A percentile compares a stretch with the other conserved stretches of the same genome.
Conservation (phyloP, 495 filamentous ascomycete genomes). For the Aspergillus bertholletiae region DNA sequence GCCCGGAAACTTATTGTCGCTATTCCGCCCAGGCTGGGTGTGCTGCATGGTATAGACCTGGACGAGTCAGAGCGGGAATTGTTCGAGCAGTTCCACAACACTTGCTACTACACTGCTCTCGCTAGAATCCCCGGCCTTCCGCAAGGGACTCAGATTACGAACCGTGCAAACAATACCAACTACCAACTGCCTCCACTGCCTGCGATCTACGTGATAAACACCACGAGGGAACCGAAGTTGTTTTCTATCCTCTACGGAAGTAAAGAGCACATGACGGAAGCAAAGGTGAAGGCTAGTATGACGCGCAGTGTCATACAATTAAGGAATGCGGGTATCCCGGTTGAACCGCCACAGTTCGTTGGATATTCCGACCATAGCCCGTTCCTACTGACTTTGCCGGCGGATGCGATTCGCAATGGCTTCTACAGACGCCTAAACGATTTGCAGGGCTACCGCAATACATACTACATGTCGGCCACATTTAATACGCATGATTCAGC, state of each 20-base stretch:
- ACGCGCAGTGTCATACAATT: not conserved
- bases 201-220: slow-evolving; percentile 16
- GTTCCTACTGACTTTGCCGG: not conserved
- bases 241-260: slow-evolving; percentile 1
- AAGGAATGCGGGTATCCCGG: not conserved
- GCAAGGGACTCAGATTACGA: slow-evolving; percentile 13
- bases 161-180: slow-evolving; percentile 21
- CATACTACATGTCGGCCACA: not conserved
- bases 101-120: slow-evolving; percentile 36
- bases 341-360: not conserved
- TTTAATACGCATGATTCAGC: not conserved
- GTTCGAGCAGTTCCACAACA: slow-evolving; percentile 33
- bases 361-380: not conserved
- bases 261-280: slow-evolving; percentile 7
- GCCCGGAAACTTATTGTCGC: slow-evolving; percentile 40
- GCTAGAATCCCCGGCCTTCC: slow-evolving; percentile 29
- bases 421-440: not conserved
- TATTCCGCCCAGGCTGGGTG: slow-evolving; percentile 22
- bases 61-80: slow-evolving; percentile 25
- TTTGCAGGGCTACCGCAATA: not conserved
- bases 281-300: not conserved
- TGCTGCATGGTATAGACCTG: slow-evolving; percentile 31
- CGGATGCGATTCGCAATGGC: not conserved
- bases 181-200: slow-evolving; percentile 28
- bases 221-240: slow-evolving; percentile 10